A percentile compares a stretch with the other conserved stretches of the same genome.
These are phyloP conservation scores for Mallotus nudiflorus DNA, from an alignment of 345 rosid species.

Conservation along the genomic window DNA sequence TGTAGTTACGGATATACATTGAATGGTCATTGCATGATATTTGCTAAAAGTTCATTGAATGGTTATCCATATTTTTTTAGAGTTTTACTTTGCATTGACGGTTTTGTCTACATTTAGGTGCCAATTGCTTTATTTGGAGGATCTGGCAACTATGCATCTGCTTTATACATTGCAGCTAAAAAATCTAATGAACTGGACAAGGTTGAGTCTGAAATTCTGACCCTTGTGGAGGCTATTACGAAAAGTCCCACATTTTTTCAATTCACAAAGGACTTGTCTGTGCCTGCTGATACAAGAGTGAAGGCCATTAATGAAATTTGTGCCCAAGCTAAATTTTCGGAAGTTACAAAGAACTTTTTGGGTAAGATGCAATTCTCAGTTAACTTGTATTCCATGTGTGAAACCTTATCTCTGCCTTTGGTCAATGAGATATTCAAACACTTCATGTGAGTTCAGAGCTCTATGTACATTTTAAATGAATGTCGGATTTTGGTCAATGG, in stretches of 20 bases:
- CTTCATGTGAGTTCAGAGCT: neutral
- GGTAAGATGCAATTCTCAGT: constrained; percentile 42
- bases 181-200: constrained; percentile 63
- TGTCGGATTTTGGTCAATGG: neutral
- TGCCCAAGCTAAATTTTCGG: constrained; percentile 65
- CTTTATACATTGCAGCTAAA: constrained; percentile 69
- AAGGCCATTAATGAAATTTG: constrained; percentile 64
- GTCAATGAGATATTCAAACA: too few species aligned
- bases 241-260: constrained; percentile 55
- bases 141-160: constrained; percentile 86
- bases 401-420: neutral
- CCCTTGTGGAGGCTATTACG: constrained; percentile 63
- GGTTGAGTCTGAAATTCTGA: constrained; percentile 72
- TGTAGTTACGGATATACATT: too few species aligned
- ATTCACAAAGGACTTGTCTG: constrained; percentile 78
- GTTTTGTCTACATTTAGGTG: constrained; percentile 45
- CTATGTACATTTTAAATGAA: neutral
- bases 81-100: constrained; percentile 13
- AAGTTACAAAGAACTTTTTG: constrained; percentile 73
- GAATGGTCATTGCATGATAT: neutral
- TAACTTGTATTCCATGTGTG: neutral
- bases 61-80: neutral
- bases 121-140: constrained; percentile 75
- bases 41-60: neutral
- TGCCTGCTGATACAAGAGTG: constrained; percentile 55